A percentile compares a stretch with the other conserved stretches of the same genome.
phyloP scores from a whole-genome alignment of 2,329 filamentous ascomycete species.

The Paracoccidioides lutzii region DNA sequence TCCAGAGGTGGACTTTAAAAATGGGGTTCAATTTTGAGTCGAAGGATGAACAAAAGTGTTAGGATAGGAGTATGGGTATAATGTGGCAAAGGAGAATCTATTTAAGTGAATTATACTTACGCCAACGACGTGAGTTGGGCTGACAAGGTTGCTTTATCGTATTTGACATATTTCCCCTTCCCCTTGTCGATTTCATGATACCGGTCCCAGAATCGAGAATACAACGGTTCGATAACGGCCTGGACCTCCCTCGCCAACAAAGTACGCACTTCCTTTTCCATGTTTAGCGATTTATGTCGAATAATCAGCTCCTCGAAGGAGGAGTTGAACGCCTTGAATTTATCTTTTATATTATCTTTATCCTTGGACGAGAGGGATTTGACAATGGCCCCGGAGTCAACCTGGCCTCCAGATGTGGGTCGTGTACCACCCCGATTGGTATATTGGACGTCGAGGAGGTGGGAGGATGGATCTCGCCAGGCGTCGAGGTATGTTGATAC shows the following conservation, averaged over 20 bases:
- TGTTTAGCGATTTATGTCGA: slow-evolving; percentile 68
- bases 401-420: slow-evolving; percentile 51
- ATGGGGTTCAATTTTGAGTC: too few species aligned
- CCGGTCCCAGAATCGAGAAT: slow-evolving; percentile 88
- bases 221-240: slow-evolving; percentile 83
- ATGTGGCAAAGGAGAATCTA: too few species aligned
- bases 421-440: slow-evolving; percentile 58
- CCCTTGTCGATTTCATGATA: slow-evolving; percentile 98
- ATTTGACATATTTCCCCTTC: slow-evolving; percentile 96
- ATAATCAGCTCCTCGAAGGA: slow-evolving; percentile 79
- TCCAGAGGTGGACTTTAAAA: too few species aligned
- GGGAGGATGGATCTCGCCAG: slow-evolving; percentile 75
- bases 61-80: too few species aligned
- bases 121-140: slow-evolving; percentile 37
- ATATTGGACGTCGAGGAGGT: slow-evolving; percentile 83
- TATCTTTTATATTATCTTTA: slow-evolving; percentile 90
- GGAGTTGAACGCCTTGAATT: slow-evolving; percentile 83
- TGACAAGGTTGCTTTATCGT: slow-evolving; percentile 73
- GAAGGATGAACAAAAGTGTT: too few species aligned
- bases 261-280: slow-evolving; percentile 80
- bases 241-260: slow-evolving; percentile 75
- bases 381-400: slow-evolving; percentile 71
- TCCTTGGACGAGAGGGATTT: slow-evolving; percentile 79
- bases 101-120: not conserved
- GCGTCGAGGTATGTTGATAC: slow-evolving; percentile 68